phyloP scores from a whole-genome alignment of 441 rosid species.

The Croton laevigatus region DNA sequence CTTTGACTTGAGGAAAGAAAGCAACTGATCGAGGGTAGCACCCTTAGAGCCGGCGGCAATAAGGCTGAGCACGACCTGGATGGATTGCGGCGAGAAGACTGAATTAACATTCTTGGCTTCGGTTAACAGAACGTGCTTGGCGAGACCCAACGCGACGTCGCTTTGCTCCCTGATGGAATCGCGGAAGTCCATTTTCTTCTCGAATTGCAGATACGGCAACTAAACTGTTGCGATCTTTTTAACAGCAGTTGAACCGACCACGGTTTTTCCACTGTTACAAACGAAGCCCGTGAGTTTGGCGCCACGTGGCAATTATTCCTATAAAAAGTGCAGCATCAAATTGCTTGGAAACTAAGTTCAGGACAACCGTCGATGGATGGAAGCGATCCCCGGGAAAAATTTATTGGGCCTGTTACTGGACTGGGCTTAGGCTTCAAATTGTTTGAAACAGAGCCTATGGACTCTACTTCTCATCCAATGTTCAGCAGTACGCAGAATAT shows the following conservation, averaged over 20 bases:
- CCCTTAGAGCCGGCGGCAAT: slow-evolving; percentile 74
- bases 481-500: no score
- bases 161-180: slow-evolving; percentile 52
- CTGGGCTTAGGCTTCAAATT: background rate
- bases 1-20: slow-evolving; percentile 62
- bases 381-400: background rate
- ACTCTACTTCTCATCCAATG: no score
- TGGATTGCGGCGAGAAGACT: slow-evolving; percentile 77
- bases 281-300: no score
- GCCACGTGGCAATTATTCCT: background rate
- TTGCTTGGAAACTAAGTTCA: background rate
- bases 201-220: background rate
- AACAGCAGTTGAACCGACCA: background rate
- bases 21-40: slow-evolving; percentile 62
- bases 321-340: background rate
- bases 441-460: no score
- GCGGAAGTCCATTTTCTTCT: slow-evolving; percentile 47
- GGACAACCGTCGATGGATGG: background rate
- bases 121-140: slow-evolving; percentile 39
- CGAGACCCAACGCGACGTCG: slow-evolving; percentile 44
- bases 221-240: background rate
- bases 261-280: background rate
- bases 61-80: slow-evolving; percentile 65
- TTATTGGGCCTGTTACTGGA: background rate
- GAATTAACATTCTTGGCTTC: slow-evolving; percentile 47